Base-by-base conservation (phyloP, 495 filamentous ascomycete genomes). In the Chaetomidium leptoderma region DNA sequence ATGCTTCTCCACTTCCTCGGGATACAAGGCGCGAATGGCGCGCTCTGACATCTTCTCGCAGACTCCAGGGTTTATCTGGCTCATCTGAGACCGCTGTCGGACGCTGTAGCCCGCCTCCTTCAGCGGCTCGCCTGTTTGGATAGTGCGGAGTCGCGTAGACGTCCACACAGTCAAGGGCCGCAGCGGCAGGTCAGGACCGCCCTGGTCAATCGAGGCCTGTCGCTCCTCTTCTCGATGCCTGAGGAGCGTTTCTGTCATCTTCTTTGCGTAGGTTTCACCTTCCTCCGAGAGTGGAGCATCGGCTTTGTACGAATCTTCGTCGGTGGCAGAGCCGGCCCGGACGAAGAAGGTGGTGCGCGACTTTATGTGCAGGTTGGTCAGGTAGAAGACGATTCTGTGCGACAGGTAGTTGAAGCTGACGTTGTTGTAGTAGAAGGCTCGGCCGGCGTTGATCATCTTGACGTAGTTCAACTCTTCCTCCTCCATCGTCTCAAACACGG, bases 381-480 rank as follows among this genome's bases (percentile, higher is more conserved):
- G 81, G 69, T 97, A 99, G 72, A 97, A 97, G 39, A 99, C 92
- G 55, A 99, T 97, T 40, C 93, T 82, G 67, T 97, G 89, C 17
- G 90, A 92, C 32, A 99, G 81, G 69, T 97, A 99, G 29, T 90
- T 91, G 71, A 97, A 97, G 64, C 84, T 88, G 66, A 91, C 88
- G 62, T 97, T 96, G 76, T 97, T 99, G 63, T 96, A 89, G 55
- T 89, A 85, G 55, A 97, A 82, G 45, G 86, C 77, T 70, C 95
- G 85, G n/a, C 95, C 95, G 8, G 95, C 95, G 66, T 99, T 97
- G 63, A 96, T 95, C 91, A 99, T 96, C 83, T 97, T 97, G 78
- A 97, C 90, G 68, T 91, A 99, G 66, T 97, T 96, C 55, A 97
- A 77, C 57, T 96, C 91, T 29, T 81, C 77, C 66, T 97, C 93